These are phyloP conservation scores for Colletotrichum sublineola DNA, from an alignment of 2,329 filamentous ascomycete species.

Conservation along the genomic window DNA sequence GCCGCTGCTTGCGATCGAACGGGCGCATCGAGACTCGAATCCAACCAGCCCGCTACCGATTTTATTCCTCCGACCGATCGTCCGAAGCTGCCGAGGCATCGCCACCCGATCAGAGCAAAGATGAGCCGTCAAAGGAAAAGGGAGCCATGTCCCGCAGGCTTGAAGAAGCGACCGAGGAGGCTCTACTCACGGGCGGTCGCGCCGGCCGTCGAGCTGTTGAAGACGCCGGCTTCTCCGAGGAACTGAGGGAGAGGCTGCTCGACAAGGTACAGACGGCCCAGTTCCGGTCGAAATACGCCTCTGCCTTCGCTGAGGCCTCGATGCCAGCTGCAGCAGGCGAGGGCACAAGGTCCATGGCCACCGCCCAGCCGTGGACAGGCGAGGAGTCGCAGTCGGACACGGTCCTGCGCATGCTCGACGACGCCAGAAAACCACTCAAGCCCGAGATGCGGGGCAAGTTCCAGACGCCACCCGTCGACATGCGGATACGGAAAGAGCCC, in stretches of 20 bases:
- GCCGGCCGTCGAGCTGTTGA: conserved; percentile 71
- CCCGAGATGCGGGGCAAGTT: conserved; percentile 62
- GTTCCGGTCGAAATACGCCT: conserved; percentile 65
- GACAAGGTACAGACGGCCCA: conserved; percentile 68
- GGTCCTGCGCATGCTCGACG: conserved; percentile 86
- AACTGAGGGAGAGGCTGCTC: conserved; percentile 70
- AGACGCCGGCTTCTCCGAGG: conserved; percentile 74
- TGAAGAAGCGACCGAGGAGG: conserved; percentile 74
- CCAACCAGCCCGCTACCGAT: background rate
- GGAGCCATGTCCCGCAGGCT: conserved; percentile 70
- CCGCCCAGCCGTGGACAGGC: conserved; percentile 81
- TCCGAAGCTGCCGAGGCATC: conserved; percentile 19
- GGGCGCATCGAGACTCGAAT: background rate
- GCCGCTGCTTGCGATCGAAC: conserved; percentile 11
- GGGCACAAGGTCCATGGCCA: conserved; percentile 77
- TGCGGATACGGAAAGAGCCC: conserved; percentile 60
- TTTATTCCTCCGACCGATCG: conserved; percentile 34
- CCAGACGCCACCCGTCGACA: conserved; percentile 63
- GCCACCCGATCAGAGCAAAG: background rate
- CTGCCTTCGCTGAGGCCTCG: conserved; percentile 62
- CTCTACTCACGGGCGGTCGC: conserved; percentile 68
- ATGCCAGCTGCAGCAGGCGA: conserved; percentile 72
- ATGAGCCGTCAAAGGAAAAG: conserved; percentile 21
- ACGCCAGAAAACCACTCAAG: conserved; percentile 79
- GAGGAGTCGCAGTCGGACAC: conserved; percentile 80